Base-by-base conservation (phyloP, 768 basidiomycete genomes). In the Russula sp. region DNA sequence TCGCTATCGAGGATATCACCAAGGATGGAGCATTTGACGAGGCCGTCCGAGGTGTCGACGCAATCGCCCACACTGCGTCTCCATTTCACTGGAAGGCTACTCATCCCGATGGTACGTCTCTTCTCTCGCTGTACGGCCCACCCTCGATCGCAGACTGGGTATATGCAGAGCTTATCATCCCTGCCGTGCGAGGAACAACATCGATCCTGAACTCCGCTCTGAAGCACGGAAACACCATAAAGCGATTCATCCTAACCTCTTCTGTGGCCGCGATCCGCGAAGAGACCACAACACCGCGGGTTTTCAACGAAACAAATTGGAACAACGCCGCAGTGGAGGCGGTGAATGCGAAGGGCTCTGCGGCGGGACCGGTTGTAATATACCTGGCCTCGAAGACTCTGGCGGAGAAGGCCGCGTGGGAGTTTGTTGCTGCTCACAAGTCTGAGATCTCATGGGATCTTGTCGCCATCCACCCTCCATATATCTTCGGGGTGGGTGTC, bases 241-340 rank as follows among this genome's bases (percentile, higher is more conserved):
- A 85, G 72, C 82, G 89, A 39, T 73, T 90, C 16, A 79, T 89
- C 16, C 71, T 87, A 63, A 85, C 84, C 0, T 83, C 83, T 0
- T 87, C 86, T 1, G 73, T 75, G 51, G 85, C 82, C 10, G 72
- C 83, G 2, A 67, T 85, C 45, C 49, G 67, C n/a, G 71, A 77
- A 13, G 63, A 68, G 73, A 48, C 56, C 66, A 49, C 31, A 3
- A 35, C 7, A 3, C 61, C 68, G 22, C 68, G 67, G 61, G 70
- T 70, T 55, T 68, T 63, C 47, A 68, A 31, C 16, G 65, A 62
- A 55, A 59, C 44, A 4, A 35, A 47, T 70, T 90, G 89, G 89
- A 86, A 88, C 67, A 71, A 81, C 14, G 74, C 74, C 55, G 74
- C 80, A 4, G 68, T 82, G 18, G 69, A 74, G 53, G 74, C 76